Conservation (phyloP, 352 stramenopile genomes). For the Globisporangium perplexum region DNA sequence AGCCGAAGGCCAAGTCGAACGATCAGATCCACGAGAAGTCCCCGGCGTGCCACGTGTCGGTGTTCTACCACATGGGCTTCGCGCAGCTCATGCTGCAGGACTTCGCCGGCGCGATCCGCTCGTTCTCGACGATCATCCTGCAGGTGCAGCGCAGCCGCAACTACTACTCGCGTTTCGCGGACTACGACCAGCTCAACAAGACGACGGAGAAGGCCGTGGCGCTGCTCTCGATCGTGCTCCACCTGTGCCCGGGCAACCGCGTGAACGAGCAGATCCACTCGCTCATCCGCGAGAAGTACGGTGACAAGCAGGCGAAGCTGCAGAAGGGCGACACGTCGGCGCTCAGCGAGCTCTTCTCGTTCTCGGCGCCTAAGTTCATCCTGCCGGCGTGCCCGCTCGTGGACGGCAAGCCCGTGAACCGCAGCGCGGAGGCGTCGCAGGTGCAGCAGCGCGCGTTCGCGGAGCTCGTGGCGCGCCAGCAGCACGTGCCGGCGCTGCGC, state of each 20-base stretch:
- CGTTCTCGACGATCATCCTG: conserved; percentile 87
- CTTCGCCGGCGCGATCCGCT: conserved; percentile 91
- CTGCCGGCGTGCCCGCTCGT: conserved; percentile 67
- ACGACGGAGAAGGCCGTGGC: conserved; percentile 94
- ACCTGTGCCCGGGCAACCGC: conserved; percentile 82
- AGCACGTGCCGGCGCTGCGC: conserved; percentile 86
- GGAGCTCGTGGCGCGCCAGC: conserved; percentile 86
- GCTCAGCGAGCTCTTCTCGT: conserved; percentile 90
- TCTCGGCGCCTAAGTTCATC: conserved; percentile 95
- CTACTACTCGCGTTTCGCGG: conserved; percentile 89
- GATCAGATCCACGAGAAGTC: conserved; percentile 89
- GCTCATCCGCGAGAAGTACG: conserved; percentile 93
- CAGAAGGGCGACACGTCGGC: conserved; percentile 75
- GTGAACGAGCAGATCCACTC: conserved; percentile 84
- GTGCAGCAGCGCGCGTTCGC: conserved; percentile 86
- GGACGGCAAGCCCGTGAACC: conserved; percentile 48
- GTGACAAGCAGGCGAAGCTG: conserved; percentile 85
- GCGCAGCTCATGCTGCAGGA: conserved; percentile 96
- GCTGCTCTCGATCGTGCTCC: conserved; percentile 88
- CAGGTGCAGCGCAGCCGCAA: conserved; percentile 86
- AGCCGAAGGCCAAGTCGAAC: conserved; percentile 38
- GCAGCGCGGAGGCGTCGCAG: conserved; percentile 55
- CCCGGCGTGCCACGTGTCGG: conserved; percentile 90
- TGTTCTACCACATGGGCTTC: conserved; percentile 98
- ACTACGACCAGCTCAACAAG: conserved; percentile 95